Conservation (phyloP, 2,329 filamentous ascomycete genomes). For the Orbilia javanica region DNA sequence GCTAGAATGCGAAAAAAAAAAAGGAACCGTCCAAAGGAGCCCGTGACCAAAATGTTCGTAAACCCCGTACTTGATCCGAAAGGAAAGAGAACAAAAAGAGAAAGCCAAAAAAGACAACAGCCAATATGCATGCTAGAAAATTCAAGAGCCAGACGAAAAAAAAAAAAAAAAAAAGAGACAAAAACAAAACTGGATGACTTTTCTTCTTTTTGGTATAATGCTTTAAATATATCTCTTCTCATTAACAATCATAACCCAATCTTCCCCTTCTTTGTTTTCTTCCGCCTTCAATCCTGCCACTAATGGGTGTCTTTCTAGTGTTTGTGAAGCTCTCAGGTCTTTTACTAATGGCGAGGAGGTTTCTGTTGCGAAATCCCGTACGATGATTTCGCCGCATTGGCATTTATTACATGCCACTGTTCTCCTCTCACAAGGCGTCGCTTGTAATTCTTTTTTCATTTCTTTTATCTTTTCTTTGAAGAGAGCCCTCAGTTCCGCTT, state of each 20-base stretch:
- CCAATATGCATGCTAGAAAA: slow-evolving; percentile 10
- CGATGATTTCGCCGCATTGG: slow-evolving; percentile 27
- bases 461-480: slow-evolving; percentile 2
- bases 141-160: neutral
- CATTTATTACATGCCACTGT: neutral
- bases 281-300: slow-evolving; percentile 35
- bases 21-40: slow-evolving; percentile 6
- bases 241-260: slow-evolving; percentile 47
- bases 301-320: slow-evolving; percentile 37
- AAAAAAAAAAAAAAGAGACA: slow-evolving; percentile 5
- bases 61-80: neutral
- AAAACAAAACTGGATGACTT: slow-evolving; percentile 23
- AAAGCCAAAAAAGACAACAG: slow-evolving; percentile 9
- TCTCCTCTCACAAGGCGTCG: neutral
- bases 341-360: slow-evolving; percentile 15
- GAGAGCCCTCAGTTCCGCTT: neutral
- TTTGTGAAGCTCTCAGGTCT: slow-evolving; percentile 48
- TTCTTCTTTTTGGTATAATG: slow-evolving; percentile 28
- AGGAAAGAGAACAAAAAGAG: neutral
- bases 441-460: neutral
- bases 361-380: slow-evolving; percentile 44
- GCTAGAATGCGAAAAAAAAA: neutral
- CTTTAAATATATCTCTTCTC: slow-evolving; percentile 6
- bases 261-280: slow-evolving; percentile 36
- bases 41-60: neutral